Base-by-base conservation (phyloP, 2,329 filamentous ascomycete genomes). In the Colletotrichum simmondsii region DNA sequence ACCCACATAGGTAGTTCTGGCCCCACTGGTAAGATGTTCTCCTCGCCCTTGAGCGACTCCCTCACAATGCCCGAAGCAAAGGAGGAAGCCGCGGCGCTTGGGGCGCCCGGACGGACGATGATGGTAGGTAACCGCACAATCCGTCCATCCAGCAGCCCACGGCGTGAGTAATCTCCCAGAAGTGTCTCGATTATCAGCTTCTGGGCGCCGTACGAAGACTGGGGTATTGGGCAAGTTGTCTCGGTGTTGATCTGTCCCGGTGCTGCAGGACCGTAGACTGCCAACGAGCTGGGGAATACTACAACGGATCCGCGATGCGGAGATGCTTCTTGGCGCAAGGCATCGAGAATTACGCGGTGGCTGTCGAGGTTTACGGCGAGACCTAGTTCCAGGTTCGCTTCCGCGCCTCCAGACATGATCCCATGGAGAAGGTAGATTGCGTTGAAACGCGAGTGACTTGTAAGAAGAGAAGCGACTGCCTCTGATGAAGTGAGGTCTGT, bases 1-100 rank as follows among this genome's bases (percentile, higher is more conserved):
- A 87, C 78, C 85, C 86, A 87, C 46, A 85, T 84, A 30, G 83
- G 80, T 71, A 87, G 83, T 3, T 80, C 78, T 2, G 84, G 79
- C 19, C 84, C 79, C 37, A 86, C 82, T 22, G 86, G 82, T 4
- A 87, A 81, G 4, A 86, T 77, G n/a, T 82, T 85, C 35, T 82
- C 78, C 72, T 84, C 79, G 16, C 87, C 86, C 54, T 87, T 83
- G 22, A 91, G 79, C 0, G 89, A 88, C 79, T 92, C 90, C 3
- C 90, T 84, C 56, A 92, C 89, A 76, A 92, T 92, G 0, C 90
- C 90, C 3, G 85, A 89, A 1, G 90, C 85, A 75, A 92, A 92
- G 0, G 87, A 89, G 4, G 87, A 89, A 2, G 90, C 90, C 0
- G 90, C 90, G 0, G 88, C 88, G 3, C 90, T 90, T 0, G 91